Conservation (phyloP, 1,284 basidiomycete species). For the Violaceomyces palustris region DNA sequence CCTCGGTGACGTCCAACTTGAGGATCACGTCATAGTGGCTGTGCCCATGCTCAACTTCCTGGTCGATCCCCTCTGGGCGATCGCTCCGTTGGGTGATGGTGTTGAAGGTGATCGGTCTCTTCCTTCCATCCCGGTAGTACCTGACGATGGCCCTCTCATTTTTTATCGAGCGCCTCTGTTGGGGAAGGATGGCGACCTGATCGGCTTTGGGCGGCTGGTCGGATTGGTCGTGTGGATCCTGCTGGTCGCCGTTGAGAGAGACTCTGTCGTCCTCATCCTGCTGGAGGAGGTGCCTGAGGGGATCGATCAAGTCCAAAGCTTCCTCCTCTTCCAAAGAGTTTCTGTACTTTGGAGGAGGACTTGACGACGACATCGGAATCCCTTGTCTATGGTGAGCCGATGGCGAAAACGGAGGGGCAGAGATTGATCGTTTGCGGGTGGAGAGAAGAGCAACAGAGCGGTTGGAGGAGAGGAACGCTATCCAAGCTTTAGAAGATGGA, state of each 20-base stretch:
- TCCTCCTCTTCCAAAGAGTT: constrained; percentile 54
- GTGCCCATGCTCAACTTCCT: neutral
- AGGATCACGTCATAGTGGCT: constrained; percentile 54
- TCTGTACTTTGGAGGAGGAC: no score
- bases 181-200: constrained; percentile 55
- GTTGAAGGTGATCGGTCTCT: constrained; percentile 5
- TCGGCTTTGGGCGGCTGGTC: neutral
- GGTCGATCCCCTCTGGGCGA: neutral
- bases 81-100: no score
- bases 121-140: constrained; percentile 19
- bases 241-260: neutral
- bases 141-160: constrained; percentile 25
- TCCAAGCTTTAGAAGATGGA: no score
- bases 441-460: no score
- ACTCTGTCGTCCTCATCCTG: constrained; percentile 6
- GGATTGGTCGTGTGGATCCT: neutral
- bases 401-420: no score
- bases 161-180: constrained; percentile 60
- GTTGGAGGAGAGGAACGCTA: no score
- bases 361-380: no score
- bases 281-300: constrained; percentile 63
- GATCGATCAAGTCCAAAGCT: constrained; percentile 60
- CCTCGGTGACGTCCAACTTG: constrained; percentile 70
- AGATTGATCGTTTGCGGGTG: no score
- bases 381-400: no score